Percentiles rank a stretch among this genome's conserved stretches.
Evolutionary conservation across 768 basidiomycete species (phyloP).

Genomic region (Collybiopsis confluens): DNA sequence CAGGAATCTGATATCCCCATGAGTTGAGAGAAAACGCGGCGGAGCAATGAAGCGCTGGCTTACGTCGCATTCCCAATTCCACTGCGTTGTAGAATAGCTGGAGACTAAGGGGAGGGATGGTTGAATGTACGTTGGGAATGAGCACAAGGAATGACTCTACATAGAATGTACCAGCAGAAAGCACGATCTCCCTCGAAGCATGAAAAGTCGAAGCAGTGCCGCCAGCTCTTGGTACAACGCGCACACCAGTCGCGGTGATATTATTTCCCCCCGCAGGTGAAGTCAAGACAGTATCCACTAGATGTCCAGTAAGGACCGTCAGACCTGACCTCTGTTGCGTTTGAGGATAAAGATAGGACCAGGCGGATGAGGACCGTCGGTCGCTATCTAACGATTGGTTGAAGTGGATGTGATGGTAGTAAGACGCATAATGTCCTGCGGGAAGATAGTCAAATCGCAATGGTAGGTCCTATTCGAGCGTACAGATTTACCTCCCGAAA

Average conservation of each 20-base stretch:
- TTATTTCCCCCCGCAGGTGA: background rate
- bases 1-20: slow-evolving; percentile 7
- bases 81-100: slow-evolving; percentile 13
- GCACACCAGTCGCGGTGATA: slow-evolving; percentile 10
- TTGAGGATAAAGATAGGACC: slow-evolving; percentile 14
- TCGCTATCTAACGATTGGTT: slow-evolving; percentile 14
- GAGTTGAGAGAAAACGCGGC: background rate
- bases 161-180: slow-evolving; percentile 13
- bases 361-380: slow-evolving; percentile 15
- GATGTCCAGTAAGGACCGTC: slow-evolving; percentile 12
- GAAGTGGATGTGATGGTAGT: slow-evolving; percentile 16
- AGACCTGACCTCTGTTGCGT: slow-evolving; percentile 10
- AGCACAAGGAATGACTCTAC: slow-evolving; percentile 2
- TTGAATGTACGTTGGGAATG: background rate
- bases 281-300: slow-evolving; percentile 7
- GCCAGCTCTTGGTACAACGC: slow-evolving; percentile 3
- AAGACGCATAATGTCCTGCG: slow-evolving; percentile 14
- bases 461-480: no score
- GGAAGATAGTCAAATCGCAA: no score
- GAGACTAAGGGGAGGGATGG: slow-evolving; percentile 4
- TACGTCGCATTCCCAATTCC: slow-evolving; percentile 15
- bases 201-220: slow-evolving; percentile 7
- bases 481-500: slow-evolving; percentile 14
- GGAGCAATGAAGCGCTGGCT: background rate
- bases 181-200: slow-evolving; percentile 9